Evolutionary conservation across 176 grass and related monocot species (phyloP), one percentile per base, ranked within the genome.

Genomic region (Oryza longistaminata): DNA sequence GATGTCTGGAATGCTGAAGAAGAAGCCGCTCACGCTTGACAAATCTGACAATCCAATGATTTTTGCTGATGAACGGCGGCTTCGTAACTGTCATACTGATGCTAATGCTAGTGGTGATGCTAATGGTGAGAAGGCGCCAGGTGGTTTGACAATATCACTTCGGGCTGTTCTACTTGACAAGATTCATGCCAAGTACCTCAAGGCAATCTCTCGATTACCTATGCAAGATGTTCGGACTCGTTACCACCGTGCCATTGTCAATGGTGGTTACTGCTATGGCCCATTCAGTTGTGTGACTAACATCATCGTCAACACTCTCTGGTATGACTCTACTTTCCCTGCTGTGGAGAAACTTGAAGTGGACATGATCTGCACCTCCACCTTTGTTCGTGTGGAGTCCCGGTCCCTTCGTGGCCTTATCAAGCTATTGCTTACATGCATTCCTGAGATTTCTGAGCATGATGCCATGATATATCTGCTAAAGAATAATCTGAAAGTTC

Each of bases 231-330:
- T 81, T 66, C 48, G 48, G 11, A 13, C 48, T 50, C 13, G 13
- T 14, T 50, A 15, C 48, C 48, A 50, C 48, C 48, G 3, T 21
- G 48, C 48, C 13, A 4, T 69, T 22, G 21, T 53, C 79, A 81
- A 81, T 13, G 77, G 40, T 5, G 77, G 77, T 13, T 25, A 46
- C 40, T 79, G 61, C 61, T 66, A 66, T 46, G 77, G 29, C 6
- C 67, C 79, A 17, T 50, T 67, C 15, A 34, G 60, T 6, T 50
- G 40, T 60, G 67, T 71, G 33, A 40, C 61, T 3, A 79, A 79
- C 61, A 79, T 79, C 39, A 79, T 79, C 2, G 9, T 79, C 48
- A 70, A 81, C 22, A 71, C 48, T 21, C 26, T 81, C 19, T 82
- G 79, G 79, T 82, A 71, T 4, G 67, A 71, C 49, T 17, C 14